These are phyloP conservation scores for Penicillium canariense DNA, from an alignment of 495 filamentous ascomycete genomes.

Conservation along the genomic window DNA sequence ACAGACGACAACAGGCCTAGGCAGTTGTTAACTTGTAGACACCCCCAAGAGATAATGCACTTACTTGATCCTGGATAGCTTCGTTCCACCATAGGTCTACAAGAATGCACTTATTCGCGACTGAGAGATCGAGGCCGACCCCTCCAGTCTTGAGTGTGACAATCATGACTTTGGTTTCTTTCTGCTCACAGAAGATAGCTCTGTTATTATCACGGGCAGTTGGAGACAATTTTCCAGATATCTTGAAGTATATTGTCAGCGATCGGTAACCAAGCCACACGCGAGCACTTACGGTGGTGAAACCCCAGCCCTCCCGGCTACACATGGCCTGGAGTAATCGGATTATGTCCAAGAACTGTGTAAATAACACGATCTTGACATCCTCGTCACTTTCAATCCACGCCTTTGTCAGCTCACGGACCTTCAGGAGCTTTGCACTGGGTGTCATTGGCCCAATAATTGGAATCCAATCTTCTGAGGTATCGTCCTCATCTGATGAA, in stretches of 20 bases:
- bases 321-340: conserved; percentile 30
- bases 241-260: conserved; percentile 16
- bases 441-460: conserved; percentile 19
- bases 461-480: conserved; percentile 30
- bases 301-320: conserved; percentile 23
- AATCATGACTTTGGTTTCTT: conserved; percentile 37
- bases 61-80: conserved; percentile 45
- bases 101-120: conserved; percentile 56
- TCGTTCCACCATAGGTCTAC: conserved; percentile 64
- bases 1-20: conserved; percentile 62
- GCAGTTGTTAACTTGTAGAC: not conserved
- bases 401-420: conserved; percentile 27
- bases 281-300: conserved; percentile 22
- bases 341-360: conserved; percentile 35
- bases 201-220: conserved; percentile 29
- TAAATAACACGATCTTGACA: conserved; percentile 43
- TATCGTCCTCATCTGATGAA: conserved; percentile 2
- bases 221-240: conserved; percentile 31
- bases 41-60: conserved; percentile 15
- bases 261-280: not conserved
- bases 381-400: conserved; percentile 35
- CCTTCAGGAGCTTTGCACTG: conserved; percentile 27
- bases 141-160: conserved; percentile 47
- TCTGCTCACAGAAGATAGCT: conserved; percentile 24
- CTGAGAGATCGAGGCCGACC: conserved; percentile 50